Evolutionary conservation across 306 rosid genomes (phyloP).

Genomic region (Vigna angularis): DNA sequence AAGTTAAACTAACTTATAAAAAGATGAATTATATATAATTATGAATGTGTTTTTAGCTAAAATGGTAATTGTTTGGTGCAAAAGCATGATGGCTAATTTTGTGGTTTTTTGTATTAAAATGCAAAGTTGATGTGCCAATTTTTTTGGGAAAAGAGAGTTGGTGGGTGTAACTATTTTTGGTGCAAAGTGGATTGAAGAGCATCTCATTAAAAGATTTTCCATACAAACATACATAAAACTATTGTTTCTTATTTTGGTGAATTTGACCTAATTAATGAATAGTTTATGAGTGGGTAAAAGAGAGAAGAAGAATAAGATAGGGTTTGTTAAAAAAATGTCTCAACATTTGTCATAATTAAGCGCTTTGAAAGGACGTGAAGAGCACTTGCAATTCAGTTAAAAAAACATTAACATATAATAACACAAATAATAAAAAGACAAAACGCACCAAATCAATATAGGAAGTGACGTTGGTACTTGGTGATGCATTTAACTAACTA

Average conservation of each 20-base stretch:
- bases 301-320: background rate
- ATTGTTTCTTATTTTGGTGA: background rate
- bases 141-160: constrained; percentile 56
- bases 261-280: background rate
- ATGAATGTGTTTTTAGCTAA: background rate
- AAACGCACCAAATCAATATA: constrained; percentile 33
- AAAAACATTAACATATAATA: background rate
- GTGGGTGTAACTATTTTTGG: constrained; percentile 59
- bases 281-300: background rate
- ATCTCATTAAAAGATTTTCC: constrained; percentile 60
- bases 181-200: constrained; percentile 35
- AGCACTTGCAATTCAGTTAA: constrained; percentile 37
- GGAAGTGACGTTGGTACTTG: constrained; percentile 34
- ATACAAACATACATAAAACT: background rate
- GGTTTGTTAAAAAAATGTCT: no score
- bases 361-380: constrained; percentile 16
- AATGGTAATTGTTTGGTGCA: constrained; percentile 26
- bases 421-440: background rate
- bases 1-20: no score
- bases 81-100: constrained; percentile 38
- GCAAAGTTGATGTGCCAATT: constrained; percentile 62
- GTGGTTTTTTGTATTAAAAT: constrained; percentile 32
- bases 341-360: background rate
- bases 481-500: constrained; percentile 55
- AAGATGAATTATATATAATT: no score